A percentile compares a stretch with the other conserved stretches of the same genome.
phyloP scores from a whole-genome alignment of 495 filamentous ascomycete species.

The Thermochaetoides thermophila region DNA sequence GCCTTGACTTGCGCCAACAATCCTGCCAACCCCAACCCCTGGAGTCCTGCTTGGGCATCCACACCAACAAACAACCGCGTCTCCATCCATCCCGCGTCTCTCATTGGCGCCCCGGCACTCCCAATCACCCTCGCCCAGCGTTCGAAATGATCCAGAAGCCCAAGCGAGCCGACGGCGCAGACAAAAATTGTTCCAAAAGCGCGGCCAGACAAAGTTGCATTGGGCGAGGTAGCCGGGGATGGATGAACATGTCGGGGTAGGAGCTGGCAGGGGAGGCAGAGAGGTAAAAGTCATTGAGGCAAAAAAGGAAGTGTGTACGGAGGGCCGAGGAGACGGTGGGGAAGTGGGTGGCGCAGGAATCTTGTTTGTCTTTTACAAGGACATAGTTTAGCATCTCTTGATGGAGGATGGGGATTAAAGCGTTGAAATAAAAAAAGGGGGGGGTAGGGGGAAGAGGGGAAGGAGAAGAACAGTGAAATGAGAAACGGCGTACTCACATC shows the following conservation, averaged over 20 bases:
- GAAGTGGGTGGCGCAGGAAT: constrained; percentile 7
- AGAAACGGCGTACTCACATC: constrained; percentile 24
- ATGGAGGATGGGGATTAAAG: no score
- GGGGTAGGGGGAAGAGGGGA: not conserved
- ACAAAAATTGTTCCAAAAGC: constrained; percentile 7
- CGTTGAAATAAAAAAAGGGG: not conserved
- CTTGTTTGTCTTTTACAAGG: constrained; percentile 19
- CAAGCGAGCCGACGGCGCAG: constrained; percentile 5
- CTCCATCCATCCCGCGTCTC: no score
- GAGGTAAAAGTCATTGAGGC: constrained; percentile 25
- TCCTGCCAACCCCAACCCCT: no score
- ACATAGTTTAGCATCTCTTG: no score
- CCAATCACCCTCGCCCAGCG: no score
- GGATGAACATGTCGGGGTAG: constrained; percentile 26
- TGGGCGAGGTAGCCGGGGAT: constrained; percentile 10
- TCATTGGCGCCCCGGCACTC: no score
- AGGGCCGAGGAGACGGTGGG: constrained; percentile 5
- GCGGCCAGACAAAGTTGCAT: constrained; percentile 11
- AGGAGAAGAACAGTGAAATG: no score
- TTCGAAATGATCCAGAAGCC: constrained; percentile 3
- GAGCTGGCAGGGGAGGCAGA: constrained; percentile 41
- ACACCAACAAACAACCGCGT: no score
- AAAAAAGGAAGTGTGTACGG: constrained; percentile 2
- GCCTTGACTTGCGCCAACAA: no score
- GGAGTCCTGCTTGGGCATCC: no score